Evolutionary conservation across 176 grass and related monocot genomes (phyloP).

Genomic region (Musa acuminata): DNA sequence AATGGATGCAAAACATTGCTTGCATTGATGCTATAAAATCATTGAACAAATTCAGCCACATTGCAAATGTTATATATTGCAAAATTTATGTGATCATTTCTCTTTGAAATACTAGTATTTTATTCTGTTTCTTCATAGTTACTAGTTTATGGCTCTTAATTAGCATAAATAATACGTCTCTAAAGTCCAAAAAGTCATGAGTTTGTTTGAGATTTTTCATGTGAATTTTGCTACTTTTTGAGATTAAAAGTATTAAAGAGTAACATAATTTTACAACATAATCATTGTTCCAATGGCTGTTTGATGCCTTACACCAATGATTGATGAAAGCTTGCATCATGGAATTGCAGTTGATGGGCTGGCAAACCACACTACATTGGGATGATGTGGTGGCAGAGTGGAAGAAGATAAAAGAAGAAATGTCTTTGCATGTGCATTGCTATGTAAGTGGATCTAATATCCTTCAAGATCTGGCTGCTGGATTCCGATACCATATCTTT

Average conservation of each 20-base stretch:
- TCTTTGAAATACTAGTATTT: too few relatives aligned
- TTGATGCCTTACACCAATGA: neutral
- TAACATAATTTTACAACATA: neutral
- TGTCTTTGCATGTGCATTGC: constrained; percentile 87
- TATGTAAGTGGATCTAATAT: constrained; percentile 76
- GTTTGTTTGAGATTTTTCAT: neutral
- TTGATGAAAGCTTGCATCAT: constrained; percentile 10
- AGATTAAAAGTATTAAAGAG: neutral
- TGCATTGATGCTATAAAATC: too few relatives aligned
- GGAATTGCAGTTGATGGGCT: constrained; percentile 34
- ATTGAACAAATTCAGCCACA: neutral
- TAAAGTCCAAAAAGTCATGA: neutral
- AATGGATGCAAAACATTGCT: too few relatives aligned
- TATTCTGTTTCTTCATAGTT: too few relatives aligned
- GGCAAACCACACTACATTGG: constrained; percentile 51
- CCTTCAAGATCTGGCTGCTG: constrained; percentile 67
- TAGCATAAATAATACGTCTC: neutral
- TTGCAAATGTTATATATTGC: neutral
- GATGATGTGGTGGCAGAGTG: constrained; percentile 89
- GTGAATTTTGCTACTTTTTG: neutral
- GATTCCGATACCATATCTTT: constrained; percentile 89
- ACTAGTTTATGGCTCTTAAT: neutral
- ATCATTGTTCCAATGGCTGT: neutral
- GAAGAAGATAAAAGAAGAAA: constrained; percentile 60
- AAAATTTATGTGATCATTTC: neutral